phyloP scores from a whole-genome alignment of 805 yeast species.

The Metschnikowia orientalis region DNA sequence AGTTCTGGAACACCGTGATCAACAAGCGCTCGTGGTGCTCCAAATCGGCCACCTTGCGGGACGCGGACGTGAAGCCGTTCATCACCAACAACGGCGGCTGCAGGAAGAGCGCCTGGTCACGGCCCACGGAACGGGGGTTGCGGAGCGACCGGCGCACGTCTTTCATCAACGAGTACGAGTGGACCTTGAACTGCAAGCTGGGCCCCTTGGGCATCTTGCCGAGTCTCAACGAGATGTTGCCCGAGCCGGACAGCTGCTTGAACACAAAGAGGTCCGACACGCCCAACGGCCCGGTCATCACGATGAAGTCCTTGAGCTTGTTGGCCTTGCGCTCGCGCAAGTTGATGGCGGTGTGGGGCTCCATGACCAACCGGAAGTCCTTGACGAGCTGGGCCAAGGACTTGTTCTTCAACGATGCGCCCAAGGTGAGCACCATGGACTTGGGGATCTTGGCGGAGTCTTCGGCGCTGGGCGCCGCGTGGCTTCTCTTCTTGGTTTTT shows the following conservation, averaged over 20 bases:
- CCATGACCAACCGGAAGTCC: conserved; percentile 88
- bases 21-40: conserved; percentile 72
- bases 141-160: conserved; percentile 69
- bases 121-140: conserved; percentile 73
- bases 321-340: conserved; percentile 83
- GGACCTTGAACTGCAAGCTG: conserved; percentile 75
- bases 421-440: conserved; percentile 91
- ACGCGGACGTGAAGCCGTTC: conserved; percentile 68
- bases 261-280: conserved; percentile 85
- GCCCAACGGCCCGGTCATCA: conserved; percentile 97
- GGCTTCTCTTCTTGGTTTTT: conserved; percentile 80
- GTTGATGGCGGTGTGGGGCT: conserved; percentile 92
- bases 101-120: conserved; percentile 56
- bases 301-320: conserved; percentile 86
- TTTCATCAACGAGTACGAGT: conserved; percentile 72
- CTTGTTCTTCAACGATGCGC: conserved; percentile 71
- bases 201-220: conserved; percentile 95
- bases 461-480: conserved; percentile 59
- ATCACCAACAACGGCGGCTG: conserved; percentile 88
- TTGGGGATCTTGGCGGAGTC: conserved; percentile 73
- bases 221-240: conserved; percentile 76
- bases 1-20: conserved; percentile 87
- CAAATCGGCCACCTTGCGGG: conserved; percentile 52
- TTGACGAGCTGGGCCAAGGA: conserved; percentile 78
- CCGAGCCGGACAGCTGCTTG: conserved; percentile 72